A percentile compares a stretch with the other conserved stretches of the same genome.
Conservation (phyloP, 441 rosid genomes). For the Omphalea diandra region DNA sequence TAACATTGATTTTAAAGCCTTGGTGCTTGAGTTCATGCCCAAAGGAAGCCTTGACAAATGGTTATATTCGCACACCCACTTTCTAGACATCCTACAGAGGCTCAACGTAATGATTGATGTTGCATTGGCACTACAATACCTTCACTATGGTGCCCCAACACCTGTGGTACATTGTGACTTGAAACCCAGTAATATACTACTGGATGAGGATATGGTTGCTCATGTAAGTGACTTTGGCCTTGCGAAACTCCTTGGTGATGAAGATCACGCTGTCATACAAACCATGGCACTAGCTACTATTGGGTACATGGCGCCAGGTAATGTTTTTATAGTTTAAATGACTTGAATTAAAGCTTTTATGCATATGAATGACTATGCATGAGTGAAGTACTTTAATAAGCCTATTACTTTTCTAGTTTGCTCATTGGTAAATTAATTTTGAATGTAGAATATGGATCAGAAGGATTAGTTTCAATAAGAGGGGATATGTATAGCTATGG, state of each 20-base stretch:
- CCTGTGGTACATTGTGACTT: slow-evolving; percentile 16
- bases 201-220: slow-evolving; percentile 3
- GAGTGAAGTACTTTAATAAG: too few relatives aligned
- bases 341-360: background rate
- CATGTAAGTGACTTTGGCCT: slow-evolving; percentile 23
- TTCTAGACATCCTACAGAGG: background rate
- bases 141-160: slow-evolving; percentile 2
- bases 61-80: slow-evolving; percentile 3
- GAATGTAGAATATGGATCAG: slow-evolving; percentile 27
- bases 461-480: slow-evolving; percentile 18
- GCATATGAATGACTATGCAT: too few relatives aligned
- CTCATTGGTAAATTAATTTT: background rate
- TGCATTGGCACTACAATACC: too few relatives aligned
- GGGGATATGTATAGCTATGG: slow-evolving; percentile 32
- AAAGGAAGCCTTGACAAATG: too few relatives aligned
- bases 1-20: too few relatives aligned
- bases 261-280: background rate
- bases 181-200: slow-evolving; percentile 5
- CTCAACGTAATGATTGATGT: slow-evolving; percentile 15
- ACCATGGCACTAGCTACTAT: slow-evolving; percentile 27
- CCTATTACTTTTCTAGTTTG: background rate
- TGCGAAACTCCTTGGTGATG: slow-evolving; percentile 19
- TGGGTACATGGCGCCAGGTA: slow-evolving; percentile 36
- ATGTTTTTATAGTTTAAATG: background rate
- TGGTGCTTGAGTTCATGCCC: slow-evolving; percentile 17